A percentile compares a stretch with the other conserved stretches of the same genome.
Evolutionary conservation across 306 rosid genomes (phyloP).

Genomic region (Dalbergia cochinchinensis): DNA sequence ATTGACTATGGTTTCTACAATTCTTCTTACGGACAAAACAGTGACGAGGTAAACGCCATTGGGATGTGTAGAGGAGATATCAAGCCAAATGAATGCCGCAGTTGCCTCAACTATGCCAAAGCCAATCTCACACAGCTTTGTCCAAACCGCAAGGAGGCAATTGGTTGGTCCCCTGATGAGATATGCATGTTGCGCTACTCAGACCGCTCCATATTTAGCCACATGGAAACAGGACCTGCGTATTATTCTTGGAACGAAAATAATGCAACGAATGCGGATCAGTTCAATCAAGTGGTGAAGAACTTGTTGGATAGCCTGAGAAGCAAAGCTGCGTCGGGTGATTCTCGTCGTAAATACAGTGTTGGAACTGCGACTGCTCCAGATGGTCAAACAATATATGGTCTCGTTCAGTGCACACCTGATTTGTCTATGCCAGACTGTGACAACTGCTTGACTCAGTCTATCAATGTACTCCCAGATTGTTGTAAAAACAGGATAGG

Average conservation of each 20-base stretch:
- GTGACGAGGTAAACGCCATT: constrained; percentile 39
- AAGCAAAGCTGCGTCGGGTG: constrained; percentile 24
- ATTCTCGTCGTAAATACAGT: constrained; percentile 40
- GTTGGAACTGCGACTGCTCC: background rate
- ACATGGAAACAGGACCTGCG: constrained; percentile 10
- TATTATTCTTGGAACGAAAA: background rate
- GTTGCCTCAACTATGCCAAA: constrained; percentile 47
- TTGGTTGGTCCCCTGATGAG: constrained; percentile 45
- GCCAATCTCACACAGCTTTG: constrained; percentile 39
- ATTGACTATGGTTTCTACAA: constrained; percentile 43
- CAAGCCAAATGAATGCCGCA: constrained; percentile 27
- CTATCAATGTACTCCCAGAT: background rate
- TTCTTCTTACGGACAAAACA: constrained; percentile 38
- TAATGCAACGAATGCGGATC: background rate
- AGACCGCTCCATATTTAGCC: constrained; percentile 23
- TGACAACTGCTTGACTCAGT: background rate
- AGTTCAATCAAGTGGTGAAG: background rate
- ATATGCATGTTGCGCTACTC: constrained; percentile 56
- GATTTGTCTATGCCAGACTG: constrained; percentile 35
- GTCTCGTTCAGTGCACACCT: constrained; percentile 55
- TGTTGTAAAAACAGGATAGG: constrained; percentile 23
- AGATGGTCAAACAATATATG: constrained; percentile 11
- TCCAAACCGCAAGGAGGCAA: constrained; percentile 54
- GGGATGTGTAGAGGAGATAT: constrained; percentile 60
- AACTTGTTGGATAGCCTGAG: background rate